These are phyloP conservation scores for Venustampulla echinocandica DNA, from an alignment of 495 filamentous ascomycete species.

Conservation along the genomic window DNA sequence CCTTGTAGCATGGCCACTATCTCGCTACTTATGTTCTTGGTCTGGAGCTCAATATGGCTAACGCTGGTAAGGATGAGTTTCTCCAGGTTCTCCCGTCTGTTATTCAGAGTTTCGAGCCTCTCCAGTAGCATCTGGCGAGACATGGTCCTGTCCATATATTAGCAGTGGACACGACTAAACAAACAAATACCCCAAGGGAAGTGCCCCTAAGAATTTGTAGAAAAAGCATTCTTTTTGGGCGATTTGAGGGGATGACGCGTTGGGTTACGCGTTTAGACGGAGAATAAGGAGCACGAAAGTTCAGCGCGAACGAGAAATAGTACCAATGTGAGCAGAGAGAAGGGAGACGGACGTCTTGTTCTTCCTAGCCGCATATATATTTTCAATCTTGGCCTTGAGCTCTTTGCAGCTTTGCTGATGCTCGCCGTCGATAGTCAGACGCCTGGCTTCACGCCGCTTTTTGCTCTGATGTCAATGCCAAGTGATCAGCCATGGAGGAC, in stretches of 20 bases:
- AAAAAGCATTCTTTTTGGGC: too few relatives aligned
- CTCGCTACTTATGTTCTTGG: constrained; percentile 16
- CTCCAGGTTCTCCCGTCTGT: constrained; percentile 18
- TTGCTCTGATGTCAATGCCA: constrained; percentile 23
- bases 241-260: too few relatives aligned
- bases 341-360: constrained; percentile 16
- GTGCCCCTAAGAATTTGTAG: too few relatives aligned
- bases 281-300: too few relatives aligned
- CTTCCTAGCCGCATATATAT: constrained; percentile 9
- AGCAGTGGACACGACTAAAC: not conserved
- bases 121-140: constrained; percentile 6
- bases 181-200: too few relatives aligned
- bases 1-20: constrained; percentile 16
- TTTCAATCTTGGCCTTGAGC: constrained; percentile 15
- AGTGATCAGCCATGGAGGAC: too few relatives aligned
- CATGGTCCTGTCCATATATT: not conserved
- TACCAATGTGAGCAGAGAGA: too few relatives aligned
- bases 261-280: too few relatives aligned
- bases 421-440: constrained; percentile 19
- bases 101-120: constrained; percentile 16
- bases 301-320: not conserved
- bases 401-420: constrained; percentile 20
- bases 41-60: constrained; percentile 14
- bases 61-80: constrained; percentile 15
- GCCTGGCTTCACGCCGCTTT: constrained; percentile 18